These are phyloP conservation scores for Globisporangium camurandrum DNA, from an alignment of 352 stramenopile genomes.

Conservation along the genomic window DNA sequence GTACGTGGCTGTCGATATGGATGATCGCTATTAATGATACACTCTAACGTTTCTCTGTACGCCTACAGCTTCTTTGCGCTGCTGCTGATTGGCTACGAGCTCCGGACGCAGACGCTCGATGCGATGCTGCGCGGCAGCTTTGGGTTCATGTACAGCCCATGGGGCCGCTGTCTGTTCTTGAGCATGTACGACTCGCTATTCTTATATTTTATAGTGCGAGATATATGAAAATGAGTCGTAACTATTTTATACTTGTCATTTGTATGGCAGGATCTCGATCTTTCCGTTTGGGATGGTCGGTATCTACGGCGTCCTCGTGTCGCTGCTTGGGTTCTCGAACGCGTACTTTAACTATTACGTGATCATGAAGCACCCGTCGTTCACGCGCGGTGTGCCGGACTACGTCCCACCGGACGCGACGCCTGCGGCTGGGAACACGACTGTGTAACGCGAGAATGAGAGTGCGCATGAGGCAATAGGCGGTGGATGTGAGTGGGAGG, in stretches of 20 bases:
- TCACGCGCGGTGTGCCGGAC: conserved; percentile 76
- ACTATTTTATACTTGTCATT: neutral
- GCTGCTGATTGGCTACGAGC: conserved; percentile 79
- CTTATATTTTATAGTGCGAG: too few species aligned
- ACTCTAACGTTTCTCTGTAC: neutral
- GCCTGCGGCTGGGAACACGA: conserved; percentile 7
- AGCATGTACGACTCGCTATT: conserved; percentile 80
- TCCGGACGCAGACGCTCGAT: conserved; percentile 65
- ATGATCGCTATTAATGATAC: neutral
- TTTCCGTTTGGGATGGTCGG: conserved; percentile 84
- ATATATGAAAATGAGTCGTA: too few species aligned
- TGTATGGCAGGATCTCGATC: conserved; percentile 89
- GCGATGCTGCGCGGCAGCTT: conserved; percentile 68
- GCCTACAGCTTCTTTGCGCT: conserved; percentile 69
- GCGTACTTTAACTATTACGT: conserved; percentile 89
- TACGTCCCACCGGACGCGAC: conserved; percentile 67
- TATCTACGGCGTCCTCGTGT: conserved; percentile 73
- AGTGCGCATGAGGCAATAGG: too few species aligned
- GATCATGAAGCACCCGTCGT: conserved; percentile 80
- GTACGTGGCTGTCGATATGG: conserved; percentile 22
- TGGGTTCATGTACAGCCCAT: conserved; percentile 87
- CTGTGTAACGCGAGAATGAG: too few species aligned
- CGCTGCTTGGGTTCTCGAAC: conserved; percentile 69
- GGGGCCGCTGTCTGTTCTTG: conserved; percentile 79
- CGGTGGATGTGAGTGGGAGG: too few species aligned